These are phyloP conservation scores for Podosphaera xanthii DNA, from an alignment of 2,329 filamentous ascomycete species.

Conservation along the genomic window DNA sequence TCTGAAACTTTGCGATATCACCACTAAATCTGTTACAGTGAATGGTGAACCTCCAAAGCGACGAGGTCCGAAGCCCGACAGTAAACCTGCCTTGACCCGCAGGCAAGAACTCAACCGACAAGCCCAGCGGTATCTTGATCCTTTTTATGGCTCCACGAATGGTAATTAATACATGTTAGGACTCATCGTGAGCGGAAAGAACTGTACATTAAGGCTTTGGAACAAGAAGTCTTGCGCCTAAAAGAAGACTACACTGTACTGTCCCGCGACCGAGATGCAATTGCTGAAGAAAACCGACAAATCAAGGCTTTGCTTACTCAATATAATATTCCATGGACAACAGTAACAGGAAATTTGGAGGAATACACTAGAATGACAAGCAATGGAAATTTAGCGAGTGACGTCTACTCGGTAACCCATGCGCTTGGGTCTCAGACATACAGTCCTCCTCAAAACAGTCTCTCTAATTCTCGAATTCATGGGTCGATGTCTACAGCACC, in stretches of 20 bases:
- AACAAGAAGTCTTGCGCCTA: conserved; percentile 72
- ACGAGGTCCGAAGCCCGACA: conserved; percentile 86
- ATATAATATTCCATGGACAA: conserved; percentile 24
- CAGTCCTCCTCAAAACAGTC: conserved; percentile 11
- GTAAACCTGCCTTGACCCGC: conserved; percentile 77
- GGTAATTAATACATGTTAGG: conserved; percentile 24
- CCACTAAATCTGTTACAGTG: conserved; percentile 15
- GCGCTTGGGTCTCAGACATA: conserved; percentile 20
- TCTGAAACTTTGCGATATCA: neutral
- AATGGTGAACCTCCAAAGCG: conserved; percentile 76
- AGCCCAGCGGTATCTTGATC: conserved; percentile 55
- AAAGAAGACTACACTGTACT: conserved; percentile 64
- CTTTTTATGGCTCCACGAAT: no score
- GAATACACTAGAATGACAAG: conserved; percentile 22
- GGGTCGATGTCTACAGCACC: neutral
- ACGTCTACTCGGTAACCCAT: conserved; percentile 42
- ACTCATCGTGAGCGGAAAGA: conserved; percentile 95
- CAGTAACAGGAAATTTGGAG: conserved; percentile 12
- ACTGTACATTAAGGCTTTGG: conserved; percentile 80
- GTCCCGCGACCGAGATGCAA: conserved; percentile 50
- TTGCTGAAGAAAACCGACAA: conserved; percentile 58
- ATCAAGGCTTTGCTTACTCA: conserved; percentile 36
- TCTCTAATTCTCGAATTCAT: conserved; percentile 5
- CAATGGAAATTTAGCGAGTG: conserved; percentile 25
- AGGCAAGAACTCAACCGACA: conserved; percentile 88